Evolutionary conservation across 2,329 filamentous ascomycete genomes (phyloP).

Genomic region (Colletotrichum sp.): DNA sequence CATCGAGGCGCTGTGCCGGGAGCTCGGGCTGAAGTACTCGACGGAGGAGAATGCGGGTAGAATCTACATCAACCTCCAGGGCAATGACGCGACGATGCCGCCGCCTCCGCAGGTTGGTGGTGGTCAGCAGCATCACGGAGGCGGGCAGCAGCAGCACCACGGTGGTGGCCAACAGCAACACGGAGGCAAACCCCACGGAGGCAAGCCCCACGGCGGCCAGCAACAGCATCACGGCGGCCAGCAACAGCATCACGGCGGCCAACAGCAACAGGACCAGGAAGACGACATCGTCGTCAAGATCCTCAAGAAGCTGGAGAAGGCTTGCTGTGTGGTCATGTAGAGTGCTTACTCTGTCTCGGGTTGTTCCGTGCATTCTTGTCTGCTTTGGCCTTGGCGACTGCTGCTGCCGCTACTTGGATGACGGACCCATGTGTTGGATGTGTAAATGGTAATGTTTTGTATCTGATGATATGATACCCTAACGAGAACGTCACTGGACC

Average conservation of each 20-base stretch:
- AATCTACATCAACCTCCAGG: constrained; percentile 86
- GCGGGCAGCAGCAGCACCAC: constrained; percentile 48
- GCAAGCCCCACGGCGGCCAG: constrained; percentile 36
- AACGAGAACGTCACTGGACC: neutral
- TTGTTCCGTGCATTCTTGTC: neutral
- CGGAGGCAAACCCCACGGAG: constrained; percentile 44
- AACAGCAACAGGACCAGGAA: constrained; percentile 57
- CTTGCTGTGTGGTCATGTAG: constrained; percentile 80
- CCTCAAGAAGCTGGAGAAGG: constrained; percentile 68
- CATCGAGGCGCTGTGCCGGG: constrained; percentile 84
- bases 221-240: constrained; percentile 38
- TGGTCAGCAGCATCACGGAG: constrained; percentile 48
- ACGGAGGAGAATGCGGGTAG: constrained; percentile 90
- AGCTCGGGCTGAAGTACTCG: constrained; percentile 80
- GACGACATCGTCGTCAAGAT: constrained; percentile 67
- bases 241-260: constrained; percentile 36
- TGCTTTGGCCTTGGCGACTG: neutral
- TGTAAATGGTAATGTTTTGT: constrained; percentile 4
- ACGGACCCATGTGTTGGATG: neutral
- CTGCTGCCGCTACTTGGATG: neutral
- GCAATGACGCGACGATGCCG: constrained; percentile 64
- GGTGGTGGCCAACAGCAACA: constrained; percentile 44
- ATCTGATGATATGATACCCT: neutral
- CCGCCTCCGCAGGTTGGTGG: constrained; percentile 42
- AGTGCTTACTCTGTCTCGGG: neutral